These are phyloP conservation scores for Apiospora sp. DNA, from an alignment of 2,329 filamentous ascomycete genomes.

Conservation along the genomic window DNA sequence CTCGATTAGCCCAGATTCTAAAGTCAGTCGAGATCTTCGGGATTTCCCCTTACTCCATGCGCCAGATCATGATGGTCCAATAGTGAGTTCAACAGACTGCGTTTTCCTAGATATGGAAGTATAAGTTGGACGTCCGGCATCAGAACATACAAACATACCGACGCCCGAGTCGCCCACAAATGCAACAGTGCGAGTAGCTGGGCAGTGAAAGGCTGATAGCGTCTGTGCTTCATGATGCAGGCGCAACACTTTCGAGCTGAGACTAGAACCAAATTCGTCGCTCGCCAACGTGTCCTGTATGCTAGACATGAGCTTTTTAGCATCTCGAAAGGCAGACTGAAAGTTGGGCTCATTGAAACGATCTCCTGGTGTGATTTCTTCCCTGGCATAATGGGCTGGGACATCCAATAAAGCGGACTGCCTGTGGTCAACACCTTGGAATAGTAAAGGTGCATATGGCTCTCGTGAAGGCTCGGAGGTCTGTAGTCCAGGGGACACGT, in stretches of 20 bases:
- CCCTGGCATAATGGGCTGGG: too few species aligned
- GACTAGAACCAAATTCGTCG: slow-evolving; percentile 43
- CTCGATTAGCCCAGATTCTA: background rate
- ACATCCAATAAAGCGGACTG: too few species aligned
- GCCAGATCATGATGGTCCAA: background rate
- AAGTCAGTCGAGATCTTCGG: too few species aligned
- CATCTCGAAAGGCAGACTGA: slow-evolving; percentile 44
- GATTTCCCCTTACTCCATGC: background rate
- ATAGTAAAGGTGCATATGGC: too few species aligned
- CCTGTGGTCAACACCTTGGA: too few species aligned
- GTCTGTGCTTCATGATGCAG: background rate
- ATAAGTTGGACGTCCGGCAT: too few species aligned
- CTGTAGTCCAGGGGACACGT: too few species aligned
- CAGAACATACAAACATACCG: background rate
- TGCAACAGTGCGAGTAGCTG: background rate
- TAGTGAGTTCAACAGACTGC: background rate
- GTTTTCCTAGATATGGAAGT: background rate
- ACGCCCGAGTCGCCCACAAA: slow-evolving; percentile 21
- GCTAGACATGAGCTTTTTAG: slow-evolving; percentile 42
- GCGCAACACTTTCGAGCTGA: slow-evolving; percentile 47
- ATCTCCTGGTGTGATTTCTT: too few species aligned
- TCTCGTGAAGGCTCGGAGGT: too few species aligned
- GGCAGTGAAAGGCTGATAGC: background rate
- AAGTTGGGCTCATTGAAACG: slow-evolving; percentile 46
- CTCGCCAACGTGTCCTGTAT: slow-evolving; percentile 45